phyloP scores from a whole-genome alignment of 1,284 basidiomycete genomes.

The Ceratorhiza oryzae-sativae region DNA sequence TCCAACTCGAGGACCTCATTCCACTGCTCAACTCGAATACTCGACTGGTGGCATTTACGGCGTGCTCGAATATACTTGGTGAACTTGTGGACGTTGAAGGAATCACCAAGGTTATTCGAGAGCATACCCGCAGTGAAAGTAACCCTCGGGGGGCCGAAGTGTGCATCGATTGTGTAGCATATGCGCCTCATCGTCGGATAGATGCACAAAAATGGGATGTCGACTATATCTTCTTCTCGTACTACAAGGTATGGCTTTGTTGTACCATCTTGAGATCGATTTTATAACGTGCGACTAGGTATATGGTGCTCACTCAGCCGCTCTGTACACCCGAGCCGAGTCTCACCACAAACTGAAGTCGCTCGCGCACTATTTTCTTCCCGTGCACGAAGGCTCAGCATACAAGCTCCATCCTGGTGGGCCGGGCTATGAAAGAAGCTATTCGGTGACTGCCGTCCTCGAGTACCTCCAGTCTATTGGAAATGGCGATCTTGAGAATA shows the following conservation, averaged over 20 bases:
- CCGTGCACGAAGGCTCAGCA: conserved; percentile 51
- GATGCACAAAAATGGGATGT: conserved; percentile 78
- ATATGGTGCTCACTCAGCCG: conserved; percentile 76
- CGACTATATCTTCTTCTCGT: conserved; percentile 74
- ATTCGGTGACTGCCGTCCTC: conserved; percentile 65
- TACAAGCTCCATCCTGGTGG: conserved; percentile 77
- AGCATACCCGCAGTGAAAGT: conserved; percentile 51
- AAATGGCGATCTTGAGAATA: conserved; percentile 46
- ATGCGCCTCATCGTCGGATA: conserved; percentile 74
- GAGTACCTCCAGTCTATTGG: conserved; percentile 70
- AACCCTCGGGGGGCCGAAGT: conserved; percentile 66
- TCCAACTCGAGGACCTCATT: conserved; percentile 65
- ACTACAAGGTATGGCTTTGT: conserved; percentile 69
- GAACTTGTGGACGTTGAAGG: conserved; percentile 68
- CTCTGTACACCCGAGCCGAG: conserved; percentile 63
- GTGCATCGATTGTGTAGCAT: conserved; percentile 78
- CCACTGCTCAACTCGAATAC: conserved; percentile 69
- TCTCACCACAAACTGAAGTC: conserved; percentile 59
- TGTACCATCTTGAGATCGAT: not conserved
- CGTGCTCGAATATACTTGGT: conserved; percentile 79
- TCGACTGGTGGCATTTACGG: conserved; percentile 75
- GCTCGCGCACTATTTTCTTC: conserved; percentile 75
- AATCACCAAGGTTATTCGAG: conserved; percentile 60
- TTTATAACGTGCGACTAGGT: conserved; percentile 55
- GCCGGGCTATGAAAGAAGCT: conserved; percentile 74